Conservation (phyloP, 2,329 filamentous ascomycete species). For the Pseudogymnoascus sp. region DNA sequence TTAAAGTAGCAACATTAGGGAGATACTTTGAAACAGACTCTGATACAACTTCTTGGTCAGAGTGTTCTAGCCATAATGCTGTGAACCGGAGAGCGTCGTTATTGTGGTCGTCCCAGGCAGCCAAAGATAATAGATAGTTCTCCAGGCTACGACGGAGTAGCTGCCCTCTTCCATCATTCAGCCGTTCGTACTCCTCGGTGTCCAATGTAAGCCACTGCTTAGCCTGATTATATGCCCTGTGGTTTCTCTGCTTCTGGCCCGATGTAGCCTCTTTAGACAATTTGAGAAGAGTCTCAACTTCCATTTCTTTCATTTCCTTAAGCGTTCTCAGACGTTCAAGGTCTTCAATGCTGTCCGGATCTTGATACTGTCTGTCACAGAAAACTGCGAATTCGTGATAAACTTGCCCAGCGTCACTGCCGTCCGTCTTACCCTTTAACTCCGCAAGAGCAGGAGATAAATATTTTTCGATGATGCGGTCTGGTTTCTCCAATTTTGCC, state of each 20-base stretch:
- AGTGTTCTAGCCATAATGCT: slow-evolving; percentile 85
- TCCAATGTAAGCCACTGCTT: slow-evolving; percentile 87
- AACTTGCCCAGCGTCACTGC: slow-evolving; percentile 72
- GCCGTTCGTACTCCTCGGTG: slow-evolving; percentile 71
- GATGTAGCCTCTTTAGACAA: slow-evolving; percentile 35
- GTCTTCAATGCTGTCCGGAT: slow-evolving; percentile 76
- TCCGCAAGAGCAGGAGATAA: slow-evolving; percentile 76
- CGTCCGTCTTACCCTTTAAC: slow-evolving; percentile 57
- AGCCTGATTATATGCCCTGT: slow-evolving; percentile 59
- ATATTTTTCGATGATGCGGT: slow-evolving; percentile 80
- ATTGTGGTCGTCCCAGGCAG: slow-evolving; percentile 79
- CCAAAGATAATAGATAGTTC: slow-evolving; percentile 81
- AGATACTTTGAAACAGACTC: slow-evolving; percentile 64
- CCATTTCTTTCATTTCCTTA: slow-evolving; percentile 69
- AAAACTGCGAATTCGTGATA: slow-evolving; percentile 94
- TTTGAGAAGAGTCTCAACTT: slow-evolving; percentile 64
- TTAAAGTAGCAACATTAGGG: slow-evolving; percentile 70
- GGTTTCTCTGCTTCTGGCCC: slow-evolving; percentile 46
- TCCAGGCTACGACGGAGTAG: slow-evolving; percentile 85
- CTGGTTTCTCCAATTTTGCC: slow-evolving; percentile 82
- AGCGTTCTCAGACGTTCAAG: slow-evolving; percentile 71
- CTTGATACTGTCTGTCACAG: slow-evolving; percentile 88
- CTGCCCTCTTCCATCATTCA: slow-evolving; percentile 66
- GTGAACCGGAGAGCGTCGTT: slow-evolving; percentile 88
- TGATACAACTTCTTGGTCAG: slow-evolving; percentile 68